Evolutionary conservation across 2,329 filamentous ascomycete genomes (phyloP).

Genomic region (Sphaerulina musiva): DNA sequence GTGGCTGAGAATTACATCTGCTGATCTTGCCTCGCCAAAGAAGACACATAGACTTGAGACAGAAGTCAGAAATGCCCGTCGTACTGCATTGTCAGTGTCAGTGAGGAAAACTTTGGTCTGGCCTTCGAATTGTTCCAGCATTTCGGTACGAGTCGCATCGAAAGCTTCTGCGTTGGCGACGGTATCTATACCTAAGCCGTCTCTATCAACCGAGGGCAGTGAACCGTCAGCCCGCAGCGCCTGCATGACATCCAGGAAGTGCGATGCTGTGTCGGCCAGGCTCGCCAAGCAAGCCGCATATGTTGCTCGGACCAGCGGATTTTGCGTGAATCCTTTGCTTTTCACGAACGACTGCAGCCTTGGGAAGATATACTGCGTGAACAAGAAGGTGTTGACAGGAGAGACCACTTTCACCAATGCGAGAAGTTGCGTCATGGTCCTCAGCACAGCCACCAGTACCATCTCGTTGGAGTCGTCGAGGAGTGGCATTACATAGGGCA

Average conservation of each 20-base stretch:
- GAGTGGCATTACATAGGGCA: conserved; percentile 81
- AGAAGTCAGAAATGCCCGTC: conserved; percentile 83
- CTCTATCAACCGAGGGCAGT: conserved; percentile 69
- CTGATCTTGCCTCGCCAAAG: conserved; percentile 84
- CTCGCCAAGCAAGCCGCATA: conserved; percentile 91
- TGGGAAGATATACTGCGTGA: conserved; percentile 60
- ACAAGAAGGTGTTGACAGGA: conserved; percentile 61
- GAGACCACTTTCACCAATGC: conserved; percentile 85
- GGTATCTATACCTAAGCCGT: conserved; percentile 64
- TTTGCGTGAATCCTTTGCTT: conserved; percentile 41
- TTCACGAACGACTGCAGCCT: conserved; percentile 52
- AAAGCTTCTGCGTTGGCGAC: conserved; percentile 62
- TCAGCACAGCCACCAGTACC: conserved; percentile 77
- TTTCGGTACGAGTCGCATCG: conserved; percentile 75
- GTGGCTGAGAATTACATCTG: conserved; percentile 93
- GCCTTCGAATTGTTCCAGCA: conserved; percentile 75
- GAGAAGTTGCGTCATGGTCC: conserved; percentile 81
- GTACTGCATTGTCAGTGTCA: conserved; percentile 76
- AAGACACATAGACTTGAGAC: conserved; percentile 91
- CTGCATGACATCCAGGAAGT: conserved; percentile 85
- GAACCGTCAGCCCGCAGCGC: conserved; percentile 78
- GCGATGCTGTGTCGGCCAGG: conserved; percentile 74
- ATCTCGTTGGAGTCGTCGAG: conserved; percentile 75
- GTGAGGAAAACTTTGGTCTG: conserved; percentile 88
- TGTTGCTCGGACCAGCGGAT: conserved; percentile 71